Base-by-base conservation (phyloP, 805 yeast species). In the Cyberlindnera saturnus region DNA sequence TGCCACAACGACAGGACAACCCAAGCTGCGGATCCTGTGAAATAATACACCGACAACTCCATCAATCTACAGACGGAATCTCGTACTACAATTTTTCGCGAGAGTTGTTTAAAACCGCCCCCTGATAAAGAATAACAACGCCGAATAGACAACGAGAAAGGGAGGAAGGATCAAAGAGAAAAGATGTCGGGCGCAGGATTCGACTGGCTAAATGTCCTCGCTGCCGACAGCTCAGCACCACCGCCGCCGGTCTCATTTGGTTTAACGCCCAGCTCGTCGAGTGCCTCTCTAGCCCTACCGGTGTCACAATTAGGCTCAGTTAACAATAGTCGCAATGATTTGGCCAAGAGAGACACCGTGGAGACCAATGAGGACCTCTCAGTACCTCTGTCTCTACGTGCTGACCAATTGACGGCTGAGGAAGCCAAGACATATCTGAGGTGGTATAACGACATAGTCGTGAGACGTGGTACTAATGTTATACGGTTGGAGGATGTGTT, bases 371-470 rank as follows among this genome's bases (percentile, higher is more conserved):
- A 66, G 19, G 77, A 75, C 37, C 48, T 66, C 8, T 52, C 65
- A 10, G 73, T 80, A 3, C 87, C 90, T 0, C 62, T 85, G 40
- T 77, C 88, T 3, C 64, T 86, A n/a, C 70, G 81, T 1, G 73
- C 77, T 1, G 75, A 73, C 38, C 87, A 87, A 45, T 71, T 91
- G 37, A 75, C 96, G 0, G 72, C 73, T 16, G 85, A 83, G 44
- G 99, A 91, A 62, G 75, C 80, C 11, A 79, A 82, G 55, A 85
- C 96, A 1, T 91, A 91, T 62, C 76, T 91, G 52, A 71, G 96
- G 51, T 91, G 99, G 99, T 91, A 90, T 62, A 83, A 88, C 51
- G 90, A 87, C 56, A 78, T 91, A 29, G 74, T 85, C 32, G 73
- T 85, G 36, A 75, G 90, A 41, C 83, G 84, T 49, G 80, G 81